These are phyloP conservation scores for Primulina tabacum DNA, from an alignment of 257 asterid species.

Conservation along the genomic window DNA sequence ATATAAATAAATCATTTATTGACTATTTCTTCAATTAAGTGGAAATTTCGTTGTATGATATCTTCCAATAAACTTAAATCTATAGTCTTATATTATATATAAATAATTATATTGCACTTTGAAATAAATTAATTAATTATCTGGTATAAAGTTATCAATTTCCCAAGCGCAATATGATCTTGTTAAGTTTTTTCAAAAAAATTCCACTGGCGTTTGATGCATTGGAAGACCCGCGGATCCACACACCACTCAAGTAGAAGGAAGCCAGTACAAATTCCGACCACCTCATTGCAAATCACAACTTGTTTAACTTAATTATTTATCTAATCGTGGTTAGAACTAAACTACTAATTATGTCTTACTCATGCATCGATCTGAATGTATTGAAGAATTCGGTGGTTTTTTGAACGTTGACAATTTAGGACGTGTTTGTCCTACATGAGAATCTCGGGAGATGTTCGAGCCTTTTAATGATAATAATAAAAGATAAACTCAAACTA, in stretches of 20 bases:
- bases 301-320: not conserved
- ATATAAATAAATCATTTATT: too few relatives aligned
- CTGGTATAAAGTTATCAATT: too few relatives aligned
- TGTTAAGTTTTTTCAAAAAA: too few relatives aligned
- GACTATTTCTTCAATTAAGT: too few relatives aligned
- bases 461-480: slow-evolving; percentile 12
- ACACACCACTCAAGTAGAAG: slow-evolving; percentile 1
- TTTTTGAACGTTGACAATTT: slow-evolving; percentile 24
- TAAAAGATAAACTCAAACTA: not conserved
- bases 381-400: not conserved
- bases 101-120: too few relatives aligned
- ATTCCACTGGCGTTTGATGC: not conserved
- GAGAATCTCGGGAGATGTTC: slow-evolving; percentile 12
- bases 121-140: too few relatives aligned
- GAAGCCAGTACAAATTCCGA: not conserved
- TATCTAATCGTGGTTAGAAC: not conserved
- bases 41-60: too few relatives aligned
- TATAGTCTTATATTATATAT: too few relatives aligned
- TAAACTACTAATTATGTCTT: too few relatives aligned
- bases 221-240: not conserved
- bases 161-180: too few relatives aligned
- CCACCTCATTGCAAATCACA: slow-evolving; percentile 15
- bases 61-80: too few relatives aligned
- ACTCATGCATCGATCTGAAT: not conserved
- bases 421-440: slow-evolving; percentile 20